Evolutionary conservation across 176 grass and related monocot genomes (phyloP).

Genomic region (Zizania latifolia): DNA sequence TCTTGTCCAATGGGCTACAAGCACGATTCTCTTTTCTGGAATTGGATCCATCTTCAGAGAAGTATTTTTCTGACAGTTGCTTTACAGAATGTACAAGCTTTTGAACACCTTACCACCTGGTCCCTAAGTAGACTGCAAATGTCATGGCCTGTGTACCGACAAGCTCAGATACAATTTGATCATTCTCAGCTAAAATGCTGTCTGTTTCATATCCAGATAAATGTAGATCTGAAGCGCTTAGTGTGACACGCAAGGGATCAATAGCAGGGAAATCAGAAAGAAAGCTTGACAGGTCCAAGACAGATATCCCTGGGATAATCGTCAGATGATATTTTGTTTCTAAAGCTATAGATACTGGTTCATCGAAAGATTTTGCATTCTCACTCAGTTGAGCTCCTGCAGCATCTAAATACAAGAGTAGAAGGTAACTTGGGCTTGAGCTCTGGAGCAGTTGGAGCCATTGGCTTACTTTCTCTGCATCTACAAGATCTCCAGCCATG

Average conservation of each 20-base stretch:
- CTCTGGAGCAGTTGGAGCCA: slow-evolving; percentile 80
- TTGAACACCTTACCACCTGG: slow-evolving; percentile 42
- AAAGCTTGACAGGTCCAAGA: slow-evolving; percentile 56
- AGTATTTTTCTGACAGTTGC: slow-evolving; percentile 50
- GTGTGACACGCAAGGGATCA: slow-evolving; percentile 66
- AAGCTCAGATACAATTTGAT: slow-evolving; percentile 64
- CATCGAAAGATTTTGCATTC: slow-evolving; percentile 44
- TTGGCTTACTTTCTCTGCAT: slow-evolving; percentile 52
- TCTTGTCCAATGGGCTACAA: slow-evolving; percentile 29
- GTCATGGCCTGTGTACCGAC: slow-evolving; percentile 61
- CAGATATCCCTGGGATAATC: slow-evolving; percentile 53
- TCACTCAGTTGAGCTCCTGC: slow-evolving; percentile 64
- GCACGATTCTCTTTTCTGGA: background rate
- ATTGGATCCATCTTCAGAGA: slow-evolving; percentile 14
- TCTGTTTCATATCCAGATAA: slow-evolving; percentile 61
- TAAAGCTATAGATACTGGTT: slow-evolving; percentile 42
- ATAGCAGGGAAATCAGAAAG: slow-evolving; percentile 56
- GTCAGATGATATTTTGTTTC: slow-evolving; percentile 38
- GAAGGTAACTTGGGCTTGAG: slow-evolving; percentile 82
- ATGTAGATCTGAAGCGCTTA: slow-evolving; percentile 39
- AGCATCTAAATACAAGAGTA: slow-evolving; percentile 84
- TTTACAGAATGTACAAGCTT: slow-evolving; percentile 52
- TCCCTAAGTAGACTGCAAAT: slow-evolving; percentile 76
- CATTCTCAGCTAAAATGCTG: slow-evolving; percentile 39
- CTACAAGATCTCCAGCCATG: slow-evolving; percentile 49